These are phyloP conservation scores for Alternaria panax DNA, from an alignment of 2,329 filamentous ascomycete species.

Conservation along the genomic window DNA sequence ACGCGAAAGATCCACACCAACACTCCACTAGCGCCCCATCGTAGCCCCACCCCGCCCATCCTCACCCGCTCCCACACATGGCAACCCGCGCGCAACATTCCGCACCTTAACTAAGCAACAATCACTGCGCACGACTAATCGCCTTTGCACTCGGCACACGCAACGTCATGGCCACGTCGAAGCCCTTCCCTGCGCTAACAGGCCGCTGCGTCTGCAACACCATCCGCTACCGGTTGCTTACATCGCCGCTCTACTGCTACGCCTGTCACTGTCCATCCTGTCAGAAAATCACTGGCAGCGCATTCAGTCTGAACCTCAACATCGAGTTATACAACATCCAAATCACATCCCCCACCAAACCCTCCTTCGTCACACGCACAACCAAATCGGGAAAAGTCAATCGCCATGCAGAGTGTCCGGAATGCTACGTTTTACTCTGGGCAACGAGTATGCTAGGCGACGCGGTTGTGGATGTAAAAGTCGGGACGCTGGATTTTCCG, in stretches of 20 bases:
- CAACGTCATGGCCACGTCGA: constrained; percentile 7
- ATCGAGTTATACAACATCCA: constrained; percentile 37
- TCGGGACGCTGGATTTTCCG: constrained; percentile 40
- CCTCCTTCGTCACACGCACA: constrained; percentile 7
- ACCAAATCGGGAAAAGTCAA: background rate
- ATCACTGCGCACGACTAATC: background rate
- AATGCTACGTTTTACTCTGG: constrained; percentile 37
- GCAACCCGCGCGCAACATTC: too few relatives aligned
- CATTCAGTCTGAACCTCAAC: constrained; percentile 29
- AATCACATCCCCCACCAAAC: constrained; percentile 23
- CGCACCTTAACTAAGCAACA: background rate
- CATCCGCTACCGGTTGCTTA: constrained; percentile 37
- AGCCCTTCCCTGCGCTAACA: constrained; percentile 39
- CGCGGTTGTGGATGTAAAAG: constrained; percentile 22
- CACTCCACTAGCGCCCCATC: too few relatives aligned
- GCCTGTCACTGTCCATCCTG: constrained; percentile 45
- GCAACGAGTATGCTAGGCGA: constrained; percentile 9
- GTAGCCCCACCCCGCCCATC: too few relatives aligned
- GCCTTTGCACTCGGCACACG: background rate
- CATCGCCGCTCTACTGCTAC: constrained; percentile 38
- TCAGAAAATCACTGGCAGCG: constrained; percentile 35
- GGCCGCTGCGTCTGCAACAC: constrained; percentile 38
- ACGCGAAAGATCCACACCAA: too few relatives aligned
- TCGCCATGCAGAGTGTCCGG: constrained; percentile 25
- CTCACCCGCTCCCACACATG: too few relatives aligned